Base-by-base conservation (phyloP, 352 stramenopile genomes). In the Phytophthora litchii region DNA sequence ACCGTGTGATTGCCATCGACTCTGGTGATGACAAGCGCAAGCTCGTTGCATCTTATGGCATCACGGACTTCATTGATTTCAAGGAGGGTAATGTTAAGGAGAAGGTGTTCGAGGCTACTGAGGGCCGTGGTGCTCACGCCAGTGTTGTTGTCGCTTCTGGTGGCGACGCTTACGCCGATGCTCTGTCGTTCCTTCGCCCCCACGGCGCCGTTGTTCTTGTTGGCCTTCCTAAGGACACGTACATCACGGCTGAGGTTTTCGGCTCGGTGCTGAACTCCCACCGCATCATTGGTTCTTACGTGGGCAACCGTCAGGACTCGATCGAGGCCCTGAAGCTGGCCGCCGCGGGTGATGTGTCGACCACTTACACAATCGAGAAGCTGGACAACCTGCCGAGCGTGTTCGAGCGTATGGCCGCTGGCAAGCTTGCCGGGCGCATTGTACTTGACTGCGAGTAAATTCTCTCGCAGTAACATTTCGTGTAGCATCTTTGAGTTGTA, bases 141-240 rank as follows among this genome's bases (percentile, higher is more conserved):
- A 66, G 83, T 10, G 74, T 96, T 36, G 51, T 97, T 5, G 80
- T 94, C 41, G 90, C 88, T 7, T 78, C 89, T 4, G 52, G 69
- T 20, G 70, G 84, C 8, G 70, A 68, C 16, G 65, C 75, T 21
- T 76, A 91, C 47, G 60, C 66, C 0, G 54, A 79, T 8, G 77
- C 84, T 14, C 54, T 89, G 19, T 56, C 67, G 7, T 78, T 92
- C 46, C 47, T 97, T 36, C 78, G 78, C 29, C 67, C 76, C 0
- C 70, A 88, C 47, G 89, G 88, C 12, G 73, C 63, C 3, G 66
- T 88, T 1, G 64, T 93, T 9, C 56, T 94, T 11, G 74, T 97
- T 1, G 86, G 88, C 13, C 59, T 80, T 6, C 78, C 88, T 6
- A 70, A 77, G 32, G 67, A 93, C 66, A 69, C 70, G 17, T 48